A percentile compares a stretch with the other conserved stretches of the same genome.
Evolutionary conservation across 2,329 filamentous ascomycete species (phyloP).

Genomic region (Colletotrichum godetiae): DNA sequence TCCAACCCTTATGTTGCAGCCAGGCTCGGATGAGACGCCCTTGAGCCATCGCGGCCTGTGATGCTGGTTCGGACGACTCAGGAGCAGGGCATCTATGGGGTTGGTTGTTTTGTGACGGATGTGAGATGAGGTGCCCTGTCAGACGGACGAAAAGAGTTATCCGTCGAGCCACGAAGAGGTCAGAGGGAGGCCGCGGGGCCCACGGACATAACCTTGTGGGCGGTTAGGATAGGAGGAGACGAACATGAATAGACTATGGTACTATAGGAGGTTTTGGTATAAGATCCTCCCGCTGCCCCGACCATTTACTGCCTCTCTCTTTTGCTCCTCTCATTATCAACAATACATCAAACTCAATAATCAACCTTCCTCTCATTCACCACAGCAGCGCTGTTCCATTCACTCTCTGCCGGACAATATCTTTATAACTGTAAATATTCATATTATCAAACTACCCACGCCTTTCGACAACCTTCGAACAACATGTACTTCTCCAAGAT

Average conservation of each 20-base stretch:
- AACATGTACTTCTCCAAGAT: conserved; percentile 53
- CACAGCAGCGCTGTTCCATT: conserved; percentile 29
- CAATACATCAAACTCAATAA: conserved; percentile 19
- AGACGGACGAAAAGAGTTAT: not conserved
- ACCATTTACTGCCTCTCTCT: not conserved
- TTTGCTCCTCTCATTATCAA: conserved; percentile 8
- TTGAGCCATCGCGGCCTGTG: conserved; percentile 2
- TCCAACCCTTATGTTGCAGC: conserved; percentile 22
- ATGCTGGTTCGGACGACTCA: conserved; percentile 25
- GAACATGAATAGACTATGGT: not conserved
- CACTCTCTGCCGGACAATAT: conserved; percentile 18
- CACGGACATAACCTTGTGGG: not conserved
- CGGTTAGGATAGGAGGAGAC: not conserved
- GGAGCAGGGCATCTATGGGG: not conserved
- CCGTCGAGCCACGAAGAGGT: not conserved
- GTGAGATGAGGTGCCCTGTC: conserved; percentile 22
- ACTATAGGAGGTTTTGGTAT: conserved; percentile 25
- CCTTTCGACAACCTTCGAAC: conserved; percentile 23
- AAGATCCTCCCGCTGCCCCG: conserved; percentile 30
- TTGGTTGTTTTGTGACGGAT: conserved; percentile 9
- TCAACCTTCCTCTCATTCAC: conserved; percentile 13
- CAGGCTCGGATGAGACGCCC: conserved; percentile 30
- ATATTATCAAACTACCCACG: not conserved
- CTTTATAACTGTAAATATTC: conserved; percentile 26
- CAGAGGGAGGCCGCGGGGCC: conserved; percentile 8